Percentiles rank a stretch among this genome's conserved stretches.
Conservation (phyloP, 1,284 basidiomycete genomes). For the Trichosporon asahii region DNA sequence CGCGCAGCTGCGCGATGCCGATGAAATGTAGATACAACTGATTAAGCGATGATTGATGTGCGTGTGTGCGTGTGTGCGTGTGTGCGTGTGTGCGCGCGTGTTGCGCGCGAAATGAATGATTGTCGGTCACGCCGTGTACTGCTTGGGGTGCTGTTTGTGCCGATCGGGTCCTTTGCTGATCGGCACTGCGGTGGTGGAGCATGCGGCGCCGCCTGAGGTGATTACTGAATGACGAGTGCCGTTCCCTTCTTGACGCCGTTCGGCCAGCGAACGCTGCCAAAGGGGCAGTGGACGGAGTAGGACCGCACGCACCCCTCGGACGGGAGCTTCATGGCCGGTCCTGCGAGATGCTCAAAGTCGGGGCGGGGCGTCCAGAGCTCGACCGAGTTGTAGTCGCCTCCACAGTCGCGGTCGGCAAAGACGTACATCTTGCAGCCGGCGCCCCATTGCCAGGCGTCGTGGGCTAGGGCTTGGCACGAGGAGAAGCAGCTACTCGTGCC, state of each 20-base stretch:
- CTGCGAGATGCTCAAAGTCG: neutral
- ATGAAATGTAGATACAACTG: neutral
- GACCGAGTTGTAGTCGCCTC: neutral
- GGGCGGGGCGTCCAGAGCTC: neutral
- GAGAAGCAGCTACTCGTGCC: neutral
- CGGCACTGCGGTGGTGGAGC: neutral
- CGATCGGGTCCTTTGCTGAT: neutral
- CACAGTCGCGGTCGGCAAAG: neutral
- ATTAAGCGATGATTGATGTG: neutral
- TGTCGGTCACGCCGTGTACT: neutral
- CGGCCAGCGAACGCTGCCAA: neutral
- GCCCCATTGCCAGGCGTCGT: constrained; percentile 3
- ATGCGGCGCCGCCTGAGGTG: neutral
- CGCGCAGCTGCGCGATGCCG: neutral
- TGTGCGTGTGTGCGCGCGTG: too few species aligned
- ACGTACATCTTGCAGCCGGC: neutral
- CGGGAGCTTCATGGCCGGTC: neutral
- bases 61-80: too few species aligned
- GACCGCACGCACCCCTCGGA: neutral
- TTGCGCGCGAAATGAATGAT: neutral
- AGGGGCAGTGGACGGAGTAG: constrained; percentile 3
- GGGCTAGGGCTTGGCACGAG: neutral
- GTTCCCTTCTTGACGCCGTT: neutral
- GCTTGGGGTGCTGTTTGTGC: neutral
- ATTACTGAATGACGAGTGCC: neutral